Percentiles rank a stretch among this genome's conserved stretches.
Evolutionary conservation across 73 alveolate genomes (phyloP).

Genomic region (Uronychia binucleata): DNA sequence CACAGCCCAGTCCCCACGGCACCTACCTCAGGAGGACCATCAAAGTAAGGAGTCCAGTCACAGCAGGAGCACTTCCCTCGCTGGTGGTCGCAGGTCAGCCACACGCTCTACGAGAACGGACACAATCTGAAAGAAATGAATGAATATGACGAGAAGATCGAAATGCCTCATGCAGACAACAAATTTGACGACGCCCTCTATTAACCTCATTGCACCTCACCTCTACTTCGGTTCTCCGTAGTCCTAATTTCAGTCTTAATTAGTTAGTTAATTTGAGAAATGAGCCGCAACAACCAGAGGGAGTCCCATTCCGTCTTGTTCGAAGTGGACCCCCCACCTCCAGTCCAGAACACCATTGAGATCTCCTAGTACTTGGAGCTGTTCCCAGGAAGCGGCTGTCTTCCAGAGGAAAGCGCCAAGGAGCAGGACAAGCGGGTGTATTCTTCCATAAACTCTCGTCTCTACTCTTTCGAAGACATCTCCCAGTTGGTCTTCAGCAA

Average conservation of each 20-base stretch:
- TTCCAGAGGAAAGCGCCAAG: no score
- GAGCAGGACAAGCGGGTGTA: background rate
- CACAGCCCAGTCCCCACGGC: slow-evolving; percentile 71
- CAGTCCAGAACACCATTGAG: background rate
- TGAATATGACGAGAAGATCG: slow-evolving; percentile 40
- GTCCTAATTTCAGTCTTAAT: background rate
- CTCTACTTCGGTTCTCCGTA: background rate
- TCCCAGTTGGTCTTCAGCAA: background rate
- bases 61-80: slow-evolving; percentile 58
- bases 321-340: no score
- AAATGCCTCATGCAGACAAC: slow-evolving; percentile 49
- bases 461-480: background rate
- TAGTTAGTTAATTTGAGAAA: background rate
- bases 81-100: slow-evolving; percentile 55
- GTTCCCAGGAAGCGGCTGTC: no score
- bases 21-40: slow-evolving; percentile 46
- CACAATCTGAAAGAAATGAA: slow-evolving; percentile 56
- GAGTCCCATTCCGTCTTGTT: no score
- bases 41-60: slow-evolving; percentile 4
- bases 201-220: background rate
- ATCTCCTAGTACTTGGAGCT: background rate
- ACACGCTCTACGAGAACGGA: slow-evolving; percentile 44
- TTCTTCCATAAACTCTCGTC: background rate
- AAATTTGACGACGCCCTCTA: slow-evolving; percentile 44
- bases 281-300: background rate